Conservation (phyloP, 805 yeast species). For the Lipomyces yamanashiensis region DNA sequence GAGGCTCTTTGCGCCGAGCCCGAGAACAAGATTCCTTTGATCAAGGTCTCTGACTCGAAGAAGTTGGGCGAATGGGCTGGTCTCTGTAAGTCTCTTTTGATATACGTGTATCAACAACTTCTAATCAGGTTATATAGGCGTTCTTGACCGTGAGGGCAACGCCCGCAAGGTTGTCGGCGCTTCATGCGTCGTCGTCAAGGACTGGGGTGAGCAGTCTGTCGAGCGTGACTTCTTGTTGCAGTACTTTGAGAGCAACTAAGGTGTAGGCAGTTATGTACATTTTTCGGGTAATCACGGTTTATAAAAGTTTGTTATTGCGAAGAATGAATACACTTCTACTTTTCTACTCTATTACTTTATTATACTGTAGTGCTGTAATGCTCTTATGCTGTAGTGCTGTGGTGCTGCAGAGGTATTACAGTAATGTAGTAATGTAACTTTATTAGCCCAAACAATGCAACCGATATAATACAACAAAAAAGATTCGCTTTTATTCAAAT, state of each 20-base stretch:
- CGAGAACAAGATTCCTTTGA: slow-evolving; percentile 93
- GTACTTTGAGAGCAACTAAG: slow-evolving; percentile 64
- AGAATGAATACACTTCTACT: neutral
- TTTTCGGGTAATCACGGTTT: slow-evolving; percentile 16
- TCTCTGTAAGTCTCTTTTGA: slow-evolving; percentile 54
- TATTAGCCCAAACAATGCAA: neutral
- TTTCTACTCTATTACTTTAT: neutral
- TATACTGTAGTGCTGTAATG: neutral
- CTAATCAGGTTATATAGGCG: slow-evolving; percentile 50
- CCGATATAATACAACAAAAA: neutral
- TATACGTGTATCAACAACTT: neutral
- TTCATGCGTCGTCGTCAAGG: slow-evolving; percentile 98
- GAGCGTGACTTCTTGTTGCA: slow-evolving; percentile 96
- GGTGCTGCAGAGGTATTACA: no score
- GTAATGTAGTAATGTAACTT: no score
- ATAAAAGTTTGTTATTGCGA: slow-evolving; percentile 12
- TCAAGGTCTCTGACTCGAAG: slow-evolving; percentile 99
- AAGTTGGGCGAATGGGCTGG: slow-evolving; percentile 99
- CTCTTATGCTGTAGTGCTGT: neutral
- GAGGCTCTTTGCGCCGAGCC: slow-evolving; percentile 99
- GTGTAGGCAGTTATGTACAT: slow-evolving; percentile 8
- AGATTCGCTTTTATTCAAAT: neutral
- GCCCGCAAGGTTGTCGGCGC: slow-evolving; percentile 99
- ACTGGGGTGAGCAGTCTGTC: slow-evolving; percentile 99
- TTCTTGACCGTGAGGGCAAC: slow-evolving; percentile 99